Base-by-base conservation (phyloP, 192 early-diverging fungal genomes). In the Geosiphon pyriformis region DNA sequence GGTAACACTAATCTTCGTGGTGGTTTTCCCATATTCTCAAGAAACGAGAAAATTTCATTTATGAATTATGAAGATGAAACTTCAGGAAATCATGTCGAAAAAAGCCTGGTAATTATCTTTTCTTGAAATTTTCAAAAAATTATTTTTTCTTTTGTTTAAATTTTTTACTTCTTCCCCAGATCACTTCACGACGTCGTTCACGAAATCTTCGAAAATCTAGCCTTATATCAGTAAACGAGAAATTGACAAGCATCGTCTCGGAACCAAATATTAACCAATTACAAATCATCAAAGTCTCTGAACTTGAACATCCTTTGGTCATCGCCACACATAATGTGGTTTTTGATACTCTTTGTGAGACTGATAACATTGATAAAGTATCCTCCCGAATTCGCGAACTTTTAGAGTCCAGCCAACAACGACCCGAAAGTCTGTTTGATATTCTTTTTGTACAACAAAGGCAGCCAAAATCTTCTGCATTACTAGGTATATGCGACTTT, bases 401-500 rank as follows among this genome's bases (percentile, higher is more conserved):
- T 42, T 15, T 42, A 6, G 37, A 42, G 6, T 10, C 6, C 6
- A 10, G 37, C 37, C 7, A 42, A 6, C 37, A 42, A 15, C 7
- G 15, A 15, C 15, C 37, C 15, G 7, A 42, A 42, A 42, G 15
- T 42, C 37, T 42, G 6, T 42, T 42, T 42, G 37, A 42, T 42
- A 6, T 42, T 10, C 37, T 42, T 10, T 42, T 42, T 42, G 37
- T 42, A 6, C 37, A 42, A 42, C 37, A 42, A 42, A 6, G 15
- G 37, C 6, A 42, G 37, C 37, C 37, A 42, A 6, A 15, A 42
- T 42, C 7, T 15, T 42, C 37, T 10, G 37, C 37, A 10, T 42
- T 42, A 15, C 74, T 94, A 17, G 92, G 90, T 20, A 89, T 85
- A 67, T 94, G 90, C 66, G 92, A 88, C 66, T 87, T 86, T 29